Evolutionary conservation across 306 rosid species (phyloP), one percentile per base, ranked within the genome.

Genomic region (Nissolia schottii): DNA sequence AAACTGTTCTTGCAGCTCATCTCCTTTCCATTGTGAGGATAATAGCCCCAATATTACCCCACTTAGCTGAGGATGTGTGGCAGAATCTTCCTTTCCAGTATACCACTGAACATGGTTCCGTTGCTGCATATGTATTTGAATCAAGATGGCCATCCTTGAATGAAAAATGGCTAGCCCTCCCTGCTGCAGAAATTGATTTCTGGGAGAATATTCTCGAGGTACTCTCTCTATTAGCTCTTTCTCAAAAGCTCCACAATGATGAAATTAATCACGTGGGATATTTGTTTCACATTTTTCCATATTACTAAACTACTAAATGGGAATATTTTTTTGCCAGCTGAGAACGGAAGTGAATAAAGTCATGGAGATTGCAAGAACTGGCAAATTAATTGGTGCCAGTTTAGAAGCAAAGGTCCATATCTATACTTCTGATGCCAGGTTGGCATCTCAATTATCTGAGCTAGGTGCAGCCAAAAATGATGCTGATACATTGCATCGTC

Each of bases 51-150:
- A 89, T 94, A 83, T 82, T 94, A 77, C 99, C 99, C 77, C 99
- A 94, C 86, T 91, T 94, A 86, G 95, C 99, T 19, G 99, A 94
- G 85, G 99, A 94, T 80, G 95, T 83, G 54, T 94, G 99, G 97
- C 99, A 89, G 81, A 94, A 94, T 79, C 95, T 94, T 66, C 97
- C 99, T 41, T 94, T 94, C 80, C 86, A 80, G 70, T 84, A 80
- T 71, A 65, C 60, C 18, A 83, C 77, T 0, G 84, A 85, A 68
- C 84, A 88, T 53, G 96, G 99, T 80, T 87, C 93, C 37, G 49
- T 84, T 72, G 89, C 96, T 25, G 85, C 86, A 81, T 94, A 82
- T 82, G 91, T 91, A 73, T 94, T 94, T 13, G 97, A 94, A 81
- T 89, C 96, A 69, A 84, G 89, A 80, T 94, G 99, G 99, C 97